Base-by-base conservation (phyloP, 768 basidiomycete genomes). In the Boletellus emodensis region DNA sequence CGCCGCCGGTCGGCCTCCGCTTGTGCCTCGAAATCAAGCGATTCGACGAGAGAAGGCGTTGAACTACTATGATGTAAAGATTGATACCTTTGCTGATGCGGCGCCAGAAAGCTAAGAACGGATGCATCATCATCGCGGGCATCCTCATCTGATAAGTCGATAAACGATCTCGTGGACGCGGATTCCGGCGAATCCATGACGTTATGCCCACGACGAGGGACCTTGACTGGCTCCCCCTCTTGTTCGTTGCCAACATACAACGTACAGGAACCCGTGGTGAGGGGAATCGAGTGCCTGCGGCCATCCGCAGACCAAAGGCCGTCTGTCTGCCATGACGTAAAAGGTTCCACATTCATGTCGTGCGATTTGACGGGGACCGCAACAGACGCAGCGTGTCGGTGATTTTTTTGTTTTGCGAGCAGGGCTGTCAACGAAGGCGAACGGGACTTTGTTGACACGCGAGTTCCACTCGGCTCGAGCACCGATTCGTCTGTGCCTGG, bases 81-180 rank as follows among this genome's bases (percentile, higher is more conserved):
- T 36, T 52, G 62, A 33, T 20, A 51, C 50, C 46, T 44, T 49
- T 46, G 42, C 56, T 58, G 53, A 58, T 57, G 64, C 49, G 65
- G 61, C 53, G 61, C 62, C 57, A 65, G 40, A 39, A 53, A 57
- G 45, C 61, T 65, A 54, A 71, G 61, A 44, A 61, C 59, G 40
- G 67, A 64, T 51, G 60, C 26, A 56, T 62, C 63, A 60, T 72
- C 71, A 52, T 69, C 66, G 10, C 36, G 44, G 6, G 48, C 44
- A 15, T 80, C 81, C 36, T 85, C 84, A 56, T 88, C 87, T 48
- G 83, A 85, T 51, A 86, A 71, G 72, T 88, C 78, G 47, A 80
- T 80, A 59, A 81, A 80, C 33, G 80, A 81, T 53, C 63, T 70
- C 48, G 72, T 63, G 2, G 72, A 75, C 14, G 53, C 42, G 17